Conservation (phyloP, 2,329 filamentous ascomycete species). For the Colletotrichum viniferum region DNA sequence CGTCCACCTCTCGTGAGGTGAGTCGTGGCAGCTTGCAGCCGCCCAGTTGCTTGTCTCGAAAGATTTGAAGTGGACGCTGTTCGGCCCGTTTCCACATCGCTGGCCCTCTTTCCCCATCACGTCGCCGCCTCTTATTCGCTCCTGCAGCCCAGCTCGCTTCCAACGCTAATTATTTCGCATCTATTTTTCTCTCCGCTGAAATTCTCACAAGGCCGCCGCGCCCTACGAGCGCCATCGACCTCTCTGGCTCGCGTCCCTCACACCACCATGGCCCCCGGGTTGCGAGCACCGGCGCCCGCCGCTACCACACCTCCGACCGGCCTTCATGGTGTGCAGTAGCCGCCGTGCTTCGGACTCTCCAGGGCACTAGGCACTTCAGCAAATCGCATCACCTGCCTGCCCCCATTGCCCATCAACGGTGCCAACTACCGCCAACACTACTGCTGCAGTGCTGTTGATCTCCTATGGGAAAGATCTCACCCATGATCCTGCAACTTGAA, state of each 20-base stretch:
- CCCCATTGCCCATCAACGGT: neutral
- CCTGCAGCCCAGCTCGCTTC: neutral
- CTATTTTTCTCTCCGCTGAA: neutral
- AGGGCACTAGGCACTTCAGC: neutral
- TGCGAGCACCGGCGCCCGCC: neutral
- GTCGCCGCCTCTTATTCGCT: neutral
- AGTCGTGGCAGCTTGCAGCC: neutral
- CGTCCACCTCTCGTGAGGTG: neutral
- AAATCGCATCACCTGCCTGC: neutral
- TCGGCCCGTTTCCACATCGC: slow-evolving; percentile 13
- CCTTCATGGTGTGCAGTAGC: neutral
- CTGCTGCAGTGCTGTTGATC: neutral
- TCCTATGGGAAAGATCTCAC: neutral
- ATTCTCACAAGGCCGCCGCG: neutral
- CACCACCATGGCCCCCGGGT: neutral
- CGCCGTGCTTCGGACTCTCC: neutral
- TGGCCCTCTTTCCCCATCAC: neutral
- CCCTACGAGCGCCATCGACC: neutral
- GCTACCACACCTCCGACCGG: neutral
- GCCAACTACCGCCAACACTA: neutral
- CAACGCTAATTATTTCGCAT: slow-evolving; percentile 11
- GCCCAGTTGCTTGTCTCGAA: neutral
- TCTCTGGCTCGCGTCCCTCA: neutral
- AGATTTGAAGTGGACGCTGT: neutral
- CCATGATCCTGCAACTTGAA: neutral